Evolutionary conservation across 345 rosid genomes (phyloP).

Genomic region (Ceriops zippeliana): DNA sequence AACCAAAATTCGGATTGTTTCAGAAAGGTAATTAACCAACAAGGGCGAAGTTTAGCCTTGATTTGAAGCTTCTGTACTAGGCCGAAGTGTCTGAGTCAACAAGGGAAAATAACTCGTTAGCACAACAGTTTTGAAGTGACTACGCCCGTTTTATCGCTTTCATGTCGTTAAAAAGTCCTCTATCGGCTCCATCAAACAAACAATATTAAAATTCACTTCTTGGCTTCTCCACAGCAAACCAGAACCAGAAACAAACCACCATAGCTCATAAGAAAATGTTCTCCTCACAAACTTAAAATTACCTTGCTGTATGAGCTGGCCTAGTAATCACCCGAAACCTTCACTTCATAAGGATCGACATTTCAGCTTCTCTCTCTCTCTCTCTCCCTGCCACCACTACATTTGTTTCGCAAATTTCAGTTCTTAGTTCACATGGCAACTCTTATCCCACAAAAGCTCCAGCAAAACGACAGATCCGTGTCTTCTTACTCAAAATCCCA

Average conservation of each 20-base stretch:
- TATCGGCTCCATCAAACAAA: not conserved
- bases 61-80: not conserved
- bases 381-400: not conserved
- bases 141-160: not conserved
- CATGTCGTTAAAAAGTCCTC: not conserved
- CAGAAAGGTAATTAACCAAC: not conserved
- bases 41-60: slow-evolving; percentile 2
- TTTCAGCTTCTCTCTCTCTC: slow-evolving; percentile 12
- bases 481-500: slow-evolving; percentile 10
- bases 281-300: not conserved
- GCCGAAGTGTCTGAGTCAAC: not conserved
- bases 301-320: slow-evolving; percentile 7
- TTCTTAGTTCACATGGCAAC: not conserved
- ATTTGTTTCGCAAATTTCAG: not conserved
- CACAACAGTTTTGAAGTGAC: not conserved
- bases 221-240: not conserved
- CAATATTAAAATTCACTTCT: no score
- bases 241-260: not conserved
- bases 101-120: not conserved
- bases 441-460: slow-evolving; percentile 9
- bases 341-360: slow-evolving; percentile 9
- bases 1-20: slow-evolving; percentile 15
- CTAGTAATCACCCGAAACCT: not conserved
- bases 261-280: not conserved
- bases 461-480: slow-evolving; percentile 14